These are phyloP conservation scores for Tuber melanosporum DNA, from an alignment of 495 filamentous ascomycete genomes.

Conservation along the genomic window DNA sequence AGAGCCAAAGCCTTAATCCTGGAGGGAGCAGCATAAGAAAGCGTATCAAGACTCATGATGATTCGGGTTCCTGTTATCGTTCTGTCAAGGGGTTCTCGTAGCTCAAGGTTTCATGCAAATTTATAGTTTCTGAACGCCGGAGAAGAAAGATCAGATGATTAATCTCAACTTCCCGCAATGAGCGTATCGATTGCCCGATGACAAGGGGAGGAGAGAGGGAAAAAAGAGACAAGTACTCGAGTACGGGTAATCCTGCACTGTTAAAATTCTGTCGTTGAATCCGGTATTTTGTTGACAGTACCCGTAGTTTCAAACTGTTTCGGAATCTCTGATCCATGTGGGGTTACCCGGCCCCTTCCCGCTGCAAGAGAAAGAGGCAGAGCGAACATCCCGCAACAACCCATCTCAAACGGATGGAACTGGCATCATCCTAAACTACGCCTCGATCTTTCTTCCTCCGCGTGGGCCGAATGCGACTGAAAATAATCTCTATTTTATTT, in stretches of 20 bases:
- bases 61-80: constrained; percentile 12
- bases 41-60: constrained; percentile 72
- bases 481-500: background rate
- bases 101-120: background rate
- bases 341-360: background rate
- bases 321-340: background rate
- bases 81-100: background rate
- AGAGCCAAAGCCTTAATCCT: constrained; percentile 76
- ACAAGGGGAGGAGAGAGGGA: background rate
- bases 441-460: background rate
- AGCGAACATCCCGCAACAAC: background rate
- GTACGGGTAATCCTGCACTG: background rate
- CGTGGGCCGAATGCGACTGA: background rate
- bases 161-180: background rate
- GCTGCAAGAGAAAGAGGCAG: background rate
- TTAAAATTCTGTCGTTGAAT: background rate
- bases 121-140: background rate
- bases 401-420: background rate
- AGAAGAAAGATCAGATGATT: background rate
- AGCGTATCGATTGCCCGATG: background rate
- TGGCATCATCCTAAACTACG: background rate
- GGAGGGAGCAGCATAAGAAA: constrained; percentile 82
- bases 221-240: background rate
- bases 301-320: background rate
- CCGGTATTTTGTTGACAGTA: background rate